Evolutionary conservation across 805 yeast genomes (phyloP), one percentile per base, ranked within the genome.

Genomic region (Sungouiella blattae): DNA sequence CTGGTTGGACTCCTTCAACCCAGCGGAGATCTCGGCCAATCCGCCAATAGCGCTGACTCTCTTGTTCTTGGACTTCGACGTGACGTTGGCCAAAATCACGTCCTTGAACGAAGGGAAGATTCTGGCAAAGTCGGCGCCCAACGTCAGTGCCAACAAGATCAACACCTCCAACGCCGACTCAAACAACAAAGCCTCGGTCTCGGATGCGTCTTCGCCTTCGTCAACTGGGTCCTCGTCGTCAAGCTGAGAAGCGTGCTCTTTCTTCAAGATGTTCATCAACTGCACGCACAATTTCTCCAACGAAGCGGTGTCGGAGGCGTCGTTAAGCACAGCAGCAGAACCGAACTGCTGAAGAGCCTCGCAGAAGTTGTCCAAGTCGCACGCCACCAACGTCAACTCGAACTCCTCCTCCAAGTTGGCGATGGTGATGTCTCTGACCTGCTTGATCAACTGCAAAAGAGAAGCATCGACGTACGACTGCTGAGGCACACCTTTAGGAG

Each of bases 111-210:
- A 73, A 23, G 67, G 71, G 54, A 91, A 87, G 44, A 89, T 70
- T 52, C 77, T 78, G 49, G 64, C 68, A 58, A 93, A 93, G 53
- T 86, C 94, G 27, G 75, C 73, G 35, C 84, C 93, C 49, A 91
- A 72, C n/a, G 85, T 83, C 41, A 69, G 63, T 11, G 96, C 77
- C 47, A 91, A 71, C 47, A 80, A 74, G 38, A 86, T 86, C 44
- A 91, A 69, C 17, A 87, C 88, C 60, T 93, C 98, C 49, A 87
- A 69, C 27, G 95, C 86, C 41, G 87, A 73, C 56, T 91, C 97
- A 49, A 79, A 79, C 42, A 93, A 71, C 48, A 87, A 72, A 15
- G 88, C 86, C 40, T 66, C 72, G 40, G 69, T 52, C 50, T 67
- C 73, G 16, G 70, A 63, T 14, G 70, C 44, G 40, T 67, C 53